Evolutionary conservation across 2,329 filamentous ascomycete genomes (phyloP).

Genomic region (Cercospora canescens): DNA sequence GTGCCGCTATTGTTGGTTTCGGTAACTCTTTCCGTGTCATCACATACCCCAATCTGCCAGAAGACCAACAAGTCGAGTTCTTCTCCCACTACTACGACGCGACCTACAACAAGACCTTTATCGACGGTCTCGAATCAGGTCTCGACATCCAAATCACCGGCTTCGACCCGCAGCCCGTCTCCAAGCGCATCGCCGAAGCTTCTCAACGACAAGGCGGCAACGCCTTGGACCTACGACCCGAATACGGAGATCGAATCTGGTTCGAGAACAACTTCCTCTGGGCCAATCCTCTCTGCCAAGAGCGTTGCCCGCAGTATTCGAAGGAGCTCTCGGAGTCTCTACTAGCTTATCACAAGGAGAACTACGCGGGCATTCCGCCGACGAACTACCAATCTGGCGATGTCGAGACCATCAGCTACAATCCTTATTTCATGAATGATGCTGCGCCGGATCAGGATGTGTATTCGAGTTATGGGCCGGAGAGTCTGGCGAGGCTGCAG

Average conservation of each 20-base stretch:
- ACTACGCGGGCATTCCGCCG: constrained; percentile 12
- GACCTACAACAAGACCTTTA: constrained; percentile 13
- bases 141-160: constrained; percentile 24
- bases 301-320: constrained; percentile 19
- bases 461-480: constrained; percentile 23
- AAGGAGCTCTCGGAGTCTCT: constrained; percentile 10
- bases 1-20: constrained; percentile 19
- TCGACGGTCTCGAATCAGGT: constrained; percentile 12
- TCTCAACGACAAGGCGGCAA: constrained; percentile 22
- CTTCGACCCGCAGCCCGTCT: constrained; percentile 23
- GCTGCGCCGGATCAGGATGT: constrained; percentile 27
- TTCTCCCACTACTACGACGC: constrained; percentile 14
- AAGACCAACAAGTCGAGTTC: constrained; percentile 22
- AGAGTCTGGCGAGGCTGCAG: constrained; percentile 25
- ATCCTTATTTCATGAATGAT: constrained; percentile 29
- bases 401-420: constrained; percentile 13
- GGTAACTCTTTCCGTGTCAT: constrained; percentile 25
- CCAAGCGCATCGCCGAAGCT: constrained; percentile 18
- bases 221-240: constrained; percentile 18
- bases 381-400: constrained; percentile 24
- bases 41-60: constrained; percentile 19
- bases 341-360: constrained; percentile 15
- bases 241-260: constrained; percentile 23
- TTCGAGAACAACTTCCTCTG: constrained; percentile 25
- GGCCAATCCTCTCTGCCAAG: constrained; percentile 21